Evolutionary conservation across 768 basidiomycete species (phyloP).

Genomic region (Tephrocybe sp.): DNA sequence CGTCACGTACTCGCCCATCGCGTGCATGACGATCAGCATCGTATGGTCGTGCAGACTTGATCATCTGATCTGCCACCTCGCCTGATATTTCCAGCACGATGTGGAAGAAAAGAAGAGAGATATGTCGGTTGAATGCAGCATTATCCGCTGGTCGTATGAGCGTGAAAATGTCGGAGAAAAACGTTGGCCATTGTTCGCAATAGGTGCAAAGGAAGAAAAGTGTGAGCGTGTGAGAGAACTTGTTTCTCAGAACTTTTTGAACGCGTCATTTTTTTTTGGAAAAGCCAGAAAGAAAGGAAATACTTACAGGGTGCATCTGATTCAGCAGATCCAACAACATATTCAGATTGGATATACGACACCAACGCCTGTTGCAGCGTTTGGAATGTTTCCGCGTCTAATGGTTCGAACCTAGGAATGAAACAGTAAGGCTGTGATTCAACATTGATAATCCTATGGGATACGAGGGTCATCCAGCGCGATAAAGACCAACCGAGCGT

Average conservation of each 20-base stretch:
- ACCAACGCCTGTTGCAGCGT: constrained; percentile 75
- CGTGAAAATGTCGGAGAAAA: constrained; percentile 76
- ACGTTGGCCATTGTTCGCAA: constrained; percentile 79
- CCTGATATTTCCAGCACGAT: constrained; percentile 92
- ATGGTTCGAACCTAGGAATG: constrained; percentile 50
- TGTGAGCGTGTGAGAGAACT: constrained; percentile 88
- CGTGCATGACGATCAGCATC: constrained; percentile 68
- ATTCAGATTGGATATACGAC: constrained; percentile 85
- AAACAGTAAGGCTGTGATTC: constrained; percentile 4
- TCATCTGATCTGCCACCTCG: constrained; percentile 94
- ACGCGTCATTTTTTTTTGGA: constrained; percentile 12
- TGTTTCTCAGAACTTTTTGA: constrained; percentile 81
- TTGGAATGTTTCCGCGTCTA: constrained; percentile 69
- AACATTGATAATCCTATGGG: not conserved
- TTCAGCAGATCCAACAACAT: constrained; percentile 82
- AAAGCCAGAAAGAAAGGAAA: constrained; percentile 5
- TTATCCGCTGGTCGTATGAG: constrained; percentile 66
- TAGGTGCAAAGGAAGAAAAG: constrained; percentile 89
- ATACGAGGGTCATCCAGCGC: not conserved
- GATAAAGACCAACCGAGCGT: not conserved
- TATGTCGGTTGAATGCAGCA: constrained; percentile 73
- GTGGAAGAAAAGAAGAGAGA: constrained; percentile 87
- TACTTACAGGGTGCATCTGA: constrained; percentile 75
- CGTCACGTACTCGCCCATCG: constrained; percentile 85
- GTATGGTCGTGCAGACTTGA: constrained; percentile 82